Evolutionary conservation across 176 grass and related monocot species (phyloP), one percentile per base, ranked within the genome.

Genomic region (Ensete ventricosum): DNA sequence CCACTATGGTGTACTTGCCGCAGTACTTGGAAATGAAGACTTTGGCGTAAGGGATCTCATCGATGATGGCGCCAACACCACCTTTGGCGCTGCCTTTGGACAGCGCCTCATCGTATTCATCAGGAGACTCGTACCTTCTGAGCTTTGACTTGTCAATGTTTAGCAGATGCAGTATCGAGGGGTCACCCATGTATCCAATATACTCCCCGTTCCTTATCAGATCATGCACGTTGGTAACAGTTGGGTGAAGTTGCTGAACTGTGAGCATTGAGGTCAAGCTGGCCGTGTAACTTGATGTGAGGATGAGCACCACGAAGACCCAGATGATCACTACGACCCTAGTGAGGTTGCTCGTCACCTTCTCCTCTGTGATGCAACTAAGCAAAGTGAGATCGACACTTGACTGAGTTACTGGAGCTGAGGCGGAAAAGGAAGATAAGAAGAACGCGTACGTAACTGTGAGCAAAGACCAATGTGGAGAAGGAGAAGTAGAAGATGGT

Each of bases 401-500:
- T 21, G 20, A 19, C 57, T 43, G 34, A 43, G 34, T 43, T 43
- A 43, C 34, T 43, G 34, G 4, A 43, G 34, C 4, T 43, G 34
- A 6, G 20, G 17, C 20, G 14, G 57, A 5, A 5, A 19, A 62
- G 14, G 67, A 12, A 8, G 1, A 67, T 29, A 29, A 27, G 20
- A 27, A 12, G 11, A 13, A 67, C 14, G 4, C 22, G 16, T 34
- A 29, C 68, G 19, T 50, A 70, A 86, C 84, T 78, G 74, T 91
- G 85, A 64, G 89, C 77, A 62, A 87, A 91, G 64, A 87, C 83
- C 57, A 91, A 77, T 6, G 89, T 91, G 24, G 89, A 91, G 52
- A 91, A 85, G 52, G 80, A 74, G 80, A 91, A 91, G 80, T 88
- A 88, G 80, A 91, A 83, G 64, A 88, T 69, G 21, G 89, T 85